Percentiles rank a stretch among this genome's conserved stretches.
These are phyloP conservation scores for Agaricus sinodeliciosus DNA, from an alignment of 768 basidiomycete species.

Conservation along the genomic window DNA sequence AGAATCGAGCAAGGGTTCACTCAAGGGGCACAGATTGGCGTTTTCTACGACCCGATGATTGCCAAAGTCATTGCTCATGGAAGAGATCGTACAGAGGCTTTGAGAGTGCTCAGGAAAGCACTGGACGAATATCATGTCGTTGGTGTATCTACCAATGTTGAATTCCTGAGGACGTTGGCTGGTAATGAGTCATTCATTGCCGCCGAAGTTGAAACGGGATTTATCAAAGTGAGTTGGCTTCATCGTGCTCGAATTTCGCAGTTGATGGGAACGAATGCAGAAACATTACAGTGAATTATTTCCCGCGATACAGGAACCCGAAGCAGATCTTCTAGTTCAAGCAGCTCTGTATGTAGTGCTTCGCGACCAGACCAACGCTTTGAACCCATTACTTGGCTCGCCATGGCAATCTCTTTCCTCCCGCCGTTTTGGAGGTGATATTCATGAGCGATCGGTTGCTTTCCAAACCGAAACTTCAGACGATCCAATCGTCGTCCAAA, in stretches of 20 bases:
- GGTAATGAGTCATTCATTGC: constrained; percentile 71
- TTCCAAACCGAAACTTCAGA: constrained; percentile 47
- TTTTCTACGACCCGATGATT: constrained; percentile 91
- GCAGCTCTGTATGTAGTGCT: constrained; percentile 73
- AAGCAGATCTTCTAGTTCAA: constrained; percentile 63
- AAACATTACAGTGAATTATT: constrained; percentile 84
- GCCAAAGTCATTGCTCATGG: constrained; percentile 90
- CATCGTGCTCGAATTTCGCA: neutral
- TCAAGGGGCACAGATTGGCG: constrained; percentile 74
- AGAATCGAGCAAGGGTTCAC: constrained; percentile 89
- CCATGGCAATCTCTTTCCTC: constrained; percentile 70
- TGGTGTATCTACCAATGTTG: constrained; percentile 87
- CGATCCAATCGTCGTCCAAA: constrained; percentile 33
- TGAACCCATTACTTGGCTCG: constrained; percentile 25
- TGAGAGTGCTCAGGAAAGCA: constrained; percentile 73
- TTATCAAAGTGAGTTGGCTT: constrained; percentile 59
- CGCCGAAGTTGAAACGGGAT: constrained; percentile 86
- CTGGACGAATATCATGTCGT: constrained; percentile 87
- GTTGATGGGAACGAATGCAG: constrained; percentile 29
- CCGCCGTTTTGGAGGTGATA: constrained; percentile 74
- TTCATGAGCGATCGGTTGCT: constrained; percentile 52
- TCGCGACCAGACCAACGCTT: constrained; percentile 41
- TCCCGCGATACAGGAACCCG: constrained; percentile 52
- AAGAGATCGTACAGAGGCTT: constrained; percentile 73
- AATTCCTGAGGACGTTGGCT: constrained; percentile 76